Conservation (phyloP, 352 stramenopile genomes). For the Globisporangium canariense region DNA sequence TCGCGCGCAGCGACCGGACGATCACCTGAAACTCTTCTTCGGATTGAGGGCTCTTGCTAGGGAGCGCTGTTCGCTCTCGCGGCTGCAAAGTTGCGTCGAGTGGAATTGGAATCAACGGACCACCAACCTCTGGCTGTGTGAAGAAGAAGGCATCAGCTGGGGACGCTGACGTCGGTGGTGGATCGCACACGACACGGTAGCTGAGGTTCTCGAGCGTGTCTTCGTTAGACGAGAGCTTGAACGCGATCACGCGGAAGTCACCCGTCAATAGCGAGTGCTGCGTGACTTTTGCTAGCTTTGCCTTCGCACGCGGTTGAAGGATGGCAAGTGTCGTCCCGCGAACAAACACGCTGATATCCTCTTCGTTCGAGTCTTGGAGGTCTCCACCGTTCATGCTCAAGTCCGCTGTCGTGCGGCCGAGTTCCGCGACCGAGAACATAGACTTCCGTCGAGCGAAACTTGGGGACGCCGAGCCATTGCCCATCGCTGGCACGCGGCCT, state of each 20-base stretch:
- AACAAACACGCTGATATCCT: slow-evolving; percentile 37
- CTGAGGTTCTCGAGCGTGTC: slow-evolving; percentile 59
- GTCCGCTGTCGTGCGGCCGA: slow-evolving; percentile 33
- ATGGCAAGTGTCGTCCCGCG: slow-evolving; percentile 59
- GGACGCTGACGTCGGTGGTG: slow-evolving; percentile 36
- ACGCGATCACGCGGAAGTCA: slow-evolving; percentile 63
- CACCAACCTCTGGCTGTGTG: slow-evolving; percentile 26
- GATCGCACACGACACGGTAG: slow-evolving; percentile 53
- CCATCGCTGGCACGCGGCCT: slow-evolving; percentile 79
- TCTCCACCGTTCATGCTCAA: slow-evolving; percentile 17
- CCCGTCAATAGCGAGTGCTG: slow-evolving; percentile 54
- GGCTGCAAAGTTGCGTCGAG: slow-evolving; percentile 52
- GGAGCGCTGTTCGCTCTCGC: slow-evolving; percentile 34
- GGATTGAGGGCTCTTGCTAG: slow-evolving; percentile 36
- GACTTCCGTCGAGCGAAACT: slow-evolving; percentile 79
- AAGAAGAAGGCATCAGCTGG: slow-evolving; percentile 62
- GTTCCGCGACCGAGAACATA: slow-evolving; percentile 59
- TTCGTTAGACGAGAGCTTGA: slow-evolving; percentile 59
- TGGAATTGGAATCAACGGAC: slow-evolving; percentile 36
- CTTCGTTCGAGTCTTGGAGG: slow-evolving; percentile 22
- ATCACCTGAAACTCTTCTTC: slow-evolving; percentile 51
- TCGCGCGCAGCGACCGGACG: slow-evolving; percentile 48
- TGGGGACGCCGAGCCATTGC: slow-evolving; percentile 73
- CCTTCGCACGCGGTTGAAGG: slow-evolving; percentile 65
- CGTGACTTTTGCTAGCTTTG: slow-evolving; percentile 49